Evolutionary conservation across 306 rosid genomes (phyloP), one percentile per base, ranked within the genome.

Genomic region (Nissolia schottii): DNA sequence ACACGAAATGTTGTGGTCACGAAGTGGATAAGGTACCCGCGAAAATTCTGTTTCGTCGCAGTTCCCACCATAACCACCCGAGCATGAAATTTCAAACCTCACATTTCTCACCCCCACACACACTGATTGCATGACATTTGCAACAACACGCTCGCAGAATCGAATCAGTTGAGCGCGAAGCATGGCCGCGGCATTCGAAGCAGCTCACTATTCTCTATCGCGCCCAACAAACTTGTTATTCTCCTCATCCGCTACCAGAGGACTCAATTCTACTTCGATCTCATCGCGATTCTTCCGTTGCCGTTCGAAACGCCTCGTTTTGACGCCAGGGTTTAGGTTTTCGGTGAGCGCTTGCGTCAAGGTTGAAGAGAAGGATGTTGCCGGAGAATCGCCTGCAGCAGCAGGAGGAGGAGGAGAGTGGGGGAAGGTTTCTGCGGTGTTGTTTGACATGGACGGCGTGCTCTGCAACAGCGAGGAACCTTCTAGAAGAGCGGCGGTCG

Each of bases 381-480:
- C 58, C 8, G 78, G 41, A 28, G 79, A 75, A 20, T 79, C 87
- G 50, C 51, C 83, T 18, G 75, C 54, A 0, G 3, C 29, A n/a
- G 64, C n/a, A 59, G 65, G 24, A n/a, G 59, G 8, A 29, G 40
- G 66, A 48, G 79, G 32, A 28, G 87, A 79, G 14, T 94, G 98
- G 97, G 96, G 88, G 27, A 89, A 87, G 71, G 97, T 94, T 25
- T 89, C 98, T 2, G 97, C 97, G 1, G 97, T 94, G 74, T 48
- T 91, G 74, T 94, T 94, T 77, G 98, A 94, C 77, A 94, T 94
- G 98, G 98, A 94, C 22, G 98, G 98, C 56, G 98, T 94, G 28
- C 86, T 94, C 51, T 94, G 97, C 77, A 82, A 94, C 76, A 91
- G 97, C 24, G 98, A 94, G 80, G 96, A 82, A 58, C 87, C 83